Base-by-base conservation (phyloP, 1,284 basidiomycete species). In the Volvariella surrecta region DNA sequence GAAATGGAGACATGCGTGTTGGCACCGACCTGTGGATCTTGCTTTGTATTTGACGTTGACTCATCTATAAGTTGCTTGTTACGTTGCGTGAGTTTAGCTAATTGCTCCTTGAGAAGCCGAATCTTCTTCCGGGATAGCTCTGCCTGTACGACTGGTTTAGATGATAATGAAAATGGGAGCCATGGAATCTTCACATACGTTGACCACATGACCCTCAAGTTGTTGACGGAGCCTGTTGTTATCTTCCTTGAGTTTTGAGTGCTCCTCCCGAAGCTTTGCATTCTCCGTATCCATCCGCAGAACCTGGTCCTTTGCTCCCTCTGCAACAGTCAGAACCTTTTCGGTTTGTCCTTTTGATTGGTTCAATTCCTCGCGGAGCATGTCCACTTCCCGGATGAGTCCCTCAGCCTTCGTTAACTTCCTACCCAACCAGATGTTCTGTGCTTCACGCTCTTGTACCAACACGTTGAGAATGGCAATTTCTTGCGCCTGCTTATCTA, bases 401-500 rank as follows among this genome's bases (percentile, higher is more conserved):
- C 45, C 30, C 22, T 54, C 48, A 13, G 47, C 24, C 16, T 50
- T 51, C 43, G 41, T 47, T 15, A 55, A 41, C 21, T 50, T 50
- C n/a, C 39, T 32, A 32, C 52, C 37, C 28, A 59, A 21, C 10
- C 44, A 24, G 3, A 49, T 45, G 3, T 49, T 48, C 11, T 55
- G 50, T 16, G 41, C 40, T 16, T 48, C 43, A 17, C 15, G 40
- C 13, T 20, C 35, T 7, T 48, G 39, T 3, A 57, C 39, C 2
- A 54, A 52, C 9, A 42, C 37, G n/a, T 46, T 50, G 10, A 61
- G 46, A 4, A 18, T 19, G 9, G 52, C 47, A 18, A 65, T 55
- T 38, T 60, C 49, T 22, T 52, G 39, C 4, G 50, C 47, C 32
- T 63, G 61, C 20, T 45, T 45, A 31, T 62, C 53, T 8, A 53